These are phyloP conservation scores for Lachnellula subtilissima DNA, from an alignment of 2,329 filamentous ascomycete species.

Conservation along the genomic window DNA sequence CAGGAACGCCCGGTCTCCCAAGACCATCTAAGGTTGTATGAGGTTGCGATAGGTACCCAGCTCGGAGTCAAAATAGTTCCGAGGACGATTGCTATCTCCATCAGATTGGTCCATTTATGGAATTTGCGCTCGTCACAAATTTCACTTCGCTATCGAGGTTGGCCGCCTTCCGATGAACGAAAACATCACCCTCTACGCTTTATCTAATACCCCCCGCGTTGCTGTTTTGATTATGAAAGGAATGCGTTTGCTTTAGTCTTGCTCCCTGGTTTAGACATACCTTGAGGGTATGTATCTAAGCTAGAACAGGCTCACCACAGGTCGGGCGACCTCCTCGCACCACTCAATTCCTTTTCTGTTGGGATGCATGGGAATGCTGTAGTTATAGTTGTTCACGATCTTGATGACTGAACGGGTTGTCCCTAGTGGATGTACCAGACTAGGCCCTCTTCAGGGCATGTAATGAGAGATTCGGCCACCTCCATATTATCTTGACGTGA, in stretches of 20 bases:
- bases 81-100: constrained; percentile 33
- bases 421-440: constrained; percentile 29
- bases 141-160: constrained; percentile 40
- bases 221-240: constrained; percentile 29
- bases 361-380: constrained; percentile 32
- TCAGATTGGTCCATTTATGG: constrained; percentile 35
- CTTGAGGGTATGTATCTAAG: constrained; percentile 16
- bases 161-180: constrained; percentile 42
- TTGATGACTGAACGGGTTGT: constrained; percentile 29
- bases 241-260: constrained; percentile 30
- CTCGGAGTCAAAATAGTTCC: constrained; percentile 29
- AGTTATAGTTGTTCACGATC: constrained; percentile 30
- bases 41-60: constrained; percentile 26
- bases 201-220: constrained; percentile 35
- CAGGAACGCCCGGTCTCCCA: constrained; percentile 49
- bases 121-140: constrained; percentile 29
- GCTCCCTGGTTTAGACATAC: constrained; percentile 13
- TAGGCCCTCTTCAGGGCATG: constrained; percentile 29
- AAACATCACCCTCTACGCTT: constrained; percentile 34
- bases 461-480: constrained; percentile 36
- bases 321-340: constrained; percentile 32
- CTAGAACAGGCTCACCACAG: constrained; percentile 22
- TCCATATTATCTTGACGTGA: constrained; percentile 14
- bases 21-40: constrained; percentile 43
- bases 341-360: constrained; percentile 31